These are phyloP conservation scores for Casuarina cunninghamiana DNA, from an alignment of 306 rosid genomes.

Conservation along the genomic window DNA sequence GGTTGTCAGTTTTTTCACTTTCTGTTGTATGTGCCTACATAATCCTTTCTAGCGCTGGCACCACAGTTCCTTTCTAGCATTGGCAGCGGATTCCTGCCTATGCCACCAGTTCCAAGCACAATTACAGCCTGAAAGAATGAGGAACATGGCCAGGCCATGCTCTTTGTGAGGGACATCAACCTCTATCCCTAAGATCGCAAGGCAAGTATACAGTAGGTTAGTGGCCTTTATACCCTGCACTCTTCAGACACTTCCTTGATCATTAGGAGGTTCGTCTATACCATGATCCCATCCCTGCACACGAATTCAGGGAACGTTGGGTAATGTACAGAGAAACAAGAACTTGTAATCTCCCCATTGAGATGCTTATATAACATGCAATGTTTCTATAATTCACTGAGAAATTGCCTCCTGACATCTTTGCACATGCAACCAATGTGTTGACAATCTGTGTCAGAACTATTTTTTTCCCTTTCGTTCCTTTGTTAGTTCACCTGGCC, in stretches of 20 bases:
- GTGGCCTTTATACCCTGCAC: slow-evolving; percentile 40
- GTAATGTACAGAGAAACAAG: slow-evolving; percentile 17
- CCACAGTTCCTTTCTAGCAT: slow-evolving; percentile 75
- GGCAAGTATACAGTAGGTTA: slow-evolving; percentile 38
- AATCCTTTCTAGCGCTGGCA: slow-evolving; percentile 80
- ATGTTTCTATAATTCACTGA: slow-evolving; percentile 23
- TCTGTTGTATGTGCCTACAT: slow-evolving; percentile 94
- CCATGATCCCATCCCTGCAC: slow-evolving; percentile 4
- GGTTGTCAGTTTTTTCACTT: slow-evolving; percentile 91
- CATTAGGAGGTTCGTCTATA: slow-evolving; percentile 12
- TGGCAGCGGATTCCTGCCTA: slow-evolving; percentile 41
- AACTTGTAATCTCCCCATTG: background rate
- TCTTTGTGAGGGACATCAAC: slow-evolving; percentile 18
- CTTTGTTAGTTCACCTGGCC: background rate
- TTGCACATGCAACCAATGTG: background rate
- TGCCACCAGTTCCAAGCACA: slow-evolving; percentile 35
- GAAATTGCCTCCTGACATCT: slow-evolving; percentile 17
- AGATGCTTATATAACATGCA: slow-evolving; percentile 35
- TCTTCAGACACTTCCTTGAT: slow-evolving; percentile 14
- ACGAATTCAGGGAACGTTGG: background rate
- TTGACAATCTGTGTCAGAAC: background rate
- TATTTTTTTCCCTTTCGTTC: background rate
- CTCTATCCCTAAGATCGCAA: slow-evolving; percentile 28
- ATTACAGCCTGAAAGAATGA: background rate
- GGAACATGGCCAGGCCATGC: background rate